Base-by-base conservation (phyloP, 1,284 basidiomycete species). In the Mycosarcoma maydis region DNA sequence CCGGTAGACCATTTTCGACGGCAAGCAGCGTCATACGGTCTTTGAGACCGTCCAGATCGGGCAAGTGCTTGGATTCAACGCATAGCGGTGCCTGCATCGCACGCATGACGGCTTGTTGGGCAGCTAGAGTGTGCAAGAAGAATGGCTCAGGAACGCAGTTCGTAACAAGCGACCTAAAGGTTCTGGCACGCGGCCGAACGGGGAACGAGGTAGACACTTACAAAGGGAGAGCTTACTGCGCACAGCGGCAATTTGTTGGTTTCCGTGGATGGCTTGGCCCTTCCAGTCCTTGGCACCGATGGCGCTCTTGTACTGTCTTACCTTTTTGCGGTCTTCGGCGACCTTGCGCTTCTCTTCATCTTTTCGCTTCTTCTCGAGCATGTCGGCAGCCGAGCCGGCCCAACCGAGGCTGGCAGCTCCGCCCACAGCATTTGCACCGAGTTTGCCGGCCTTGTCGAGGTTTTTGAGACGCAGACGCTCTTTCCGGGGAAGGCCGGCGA, bases 11-110 rank as follows among this genome's bases (percentile, higher is more conserved):
- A 2, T 72, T 73, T 42, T 84, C 80, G 33, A 82, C 83, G 4
- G 83, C 82, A 13, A 81, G 52, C 8, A 82, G 53, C 19, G 79
- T 74, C 83, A 84, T 84, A 6, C 83, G 72, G 51, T 84, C 83
- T 22, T 70, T 74, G 33, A 84, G 59, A 5, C 61, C 68, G 20
- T 84, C 81, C 3, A 78, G 26, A 53, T 83, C 83, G 5, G 83
- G 83, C 20, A 84, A 48, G 14, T 78, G 56, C 37, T 82, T 81
- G 22, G 77, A 69, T 47, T 84, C 83, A 59, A 77, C 76, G 60
- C 82, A 84, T 14, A 81, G 52, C 7, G 77, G 82, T 14, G 72
- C 69, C 20, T 57, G 49, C 24, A 75, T 38, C 3, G 73, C 73
- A 20, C 80, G 58, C 3, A 60, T 53, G 13, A 80, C 53, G 9